Evolutionary conservation across 371 early-diverging fungal species (phyloP), one percentile per base, ranked within the genome.

Genomic region (Rhizopus microsporus): DNA sequence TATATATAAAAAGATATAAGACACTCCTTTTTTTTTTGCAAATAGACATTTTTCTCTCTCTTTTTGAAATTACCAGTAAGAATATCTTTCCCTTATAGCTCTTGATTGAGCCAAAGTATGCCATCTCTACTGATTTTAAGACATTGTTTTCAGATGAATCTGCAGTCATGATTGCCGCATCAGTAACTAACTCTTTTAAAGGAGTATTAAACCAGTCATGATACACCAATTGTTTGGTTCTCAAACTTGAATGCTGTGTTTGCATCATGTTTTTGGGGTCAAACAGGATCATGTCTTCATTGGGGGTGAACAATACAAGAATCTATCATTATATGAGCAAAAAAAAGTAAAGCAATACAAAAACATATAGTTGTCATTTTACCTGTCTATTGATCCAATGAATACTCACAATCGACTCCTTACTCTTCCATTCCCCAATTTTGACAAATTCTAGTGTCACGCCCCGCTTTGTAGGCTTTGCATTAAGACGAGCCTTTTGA

Each of bases 361-460:
- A 12, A 5, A 5, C 3, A 31, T 47, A 16, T 7, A 40, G 9
- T 30, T 23, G 17, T n/a, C 23, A 3, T 43, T 17, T 30, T 74
- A 91, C 90, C 78, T 87, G 84, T 52, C 81, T 75, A 44, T 86
- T 87, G 10, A 92, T 76, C 92, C 92, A 92, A 60, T 88, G 89
- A 16, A 89, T 63, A 1, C 84, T 86, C 13, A 92, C 89, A 62
- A 92, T 90, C 13, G 79, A 66, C 49, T 88, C 85, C 29, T 69
- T 72, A 10, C 80, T 78, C 46, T 78, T 67, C 82, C 84, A 86
- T 53, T 86, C 85, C 3, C 86, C 88, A 37, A 80, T 50, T 45
- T 77, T 80, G 38, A 72, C 63, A 67, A 82, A 87, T 32, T 85
- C 81, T 5, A 87, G 56, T 37, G 64, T 58, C 34, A 54, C 51